Percentiles rank a stretch among this genome's conserved stretches.
Conservation (phyloP, 306 rosid genomes). For the Myrica gale region DNA sequence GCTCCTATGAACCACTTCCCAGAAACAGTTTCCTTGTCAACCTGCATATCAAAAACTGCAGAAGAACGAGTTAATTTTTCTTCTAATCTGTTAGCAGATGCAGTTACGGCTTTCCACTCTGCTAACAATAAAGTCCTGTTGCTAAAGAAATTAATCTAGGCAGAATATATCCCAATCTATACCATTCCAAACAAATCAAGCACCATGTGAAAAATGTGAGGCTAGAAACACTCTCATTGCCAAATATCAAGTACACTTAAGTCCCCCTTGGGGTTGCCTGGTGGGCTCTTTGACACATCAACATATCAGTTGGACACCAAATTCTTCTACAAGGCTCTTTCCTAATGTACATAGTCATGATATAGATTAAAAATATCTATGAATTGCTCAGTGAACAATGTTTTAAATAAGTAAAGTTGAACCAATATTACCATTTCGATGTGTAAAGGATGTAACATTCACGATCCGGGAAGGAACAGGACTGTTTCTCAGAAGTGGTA, state of each 20-base stretch:
- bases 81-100: not conserved
- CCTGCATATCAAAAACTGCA: slow-evolving; percentile 53
- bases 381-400: not conserved
- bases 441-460: slow-evolving; percentile 86
- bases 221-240: not conserved
- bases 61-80: slow-evolving; percentile 4
- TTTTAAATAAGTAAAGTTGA: not conserved
- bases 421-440: slow-evolving; percentile 58
- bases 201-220: not conserved
- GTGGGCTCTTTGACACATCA: not conserved
- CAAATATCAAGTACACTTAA: not conserved
- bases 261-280: not conserved
- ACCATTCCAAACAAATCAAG: not conserved
- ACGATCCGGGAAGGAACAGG: slow-evolving; percentile 71
- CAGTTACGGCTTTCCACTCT: slow-evolving; percentile 11
- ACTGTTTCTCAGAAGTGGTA: slow-evolving; percentile 72
- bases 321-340: not conserved
- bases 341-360: not conserved
- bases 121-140: not conserved
- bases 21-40: slow-evolving; percentile 61
- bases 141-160: not conserved
- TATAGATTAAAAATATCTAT: not conserved
- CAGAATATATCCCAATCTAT: not conserved
- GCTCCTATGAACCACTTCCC: slow-evolving; percentile 55
- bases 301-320: not conserved